These are phyloP conservation scores for Diversispora epigaea DNA, from an alignment of 192 early-diverging fungal species.

Conservation along the genomic window DNA sequence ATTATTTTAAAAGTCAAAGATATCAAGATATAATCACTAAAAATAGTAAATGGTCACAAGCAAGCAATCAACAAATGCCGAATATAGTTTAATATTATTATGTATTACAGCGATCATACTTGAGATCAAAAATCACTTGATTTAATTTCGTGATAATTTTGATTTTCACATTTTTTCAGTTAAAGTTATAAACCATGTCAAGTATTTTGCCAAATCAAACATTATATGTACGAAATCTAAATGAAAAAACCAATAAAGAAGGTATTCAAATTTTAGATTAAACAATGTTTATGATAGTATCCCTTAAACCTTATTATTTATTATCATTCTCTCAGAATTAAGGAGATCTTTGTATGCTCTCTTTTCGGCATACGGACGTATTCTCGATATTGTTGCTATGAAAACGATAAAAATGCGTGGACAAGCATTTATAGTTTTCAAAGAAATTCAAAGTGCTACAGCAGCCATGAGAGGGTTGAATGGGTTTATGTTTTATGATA, in stretches of 20 bases:
- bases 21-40: no score
- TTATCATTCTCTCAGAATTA: slow-evolving; percentile 52
- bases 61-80: no score
- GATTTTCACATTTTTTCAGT: background rate
- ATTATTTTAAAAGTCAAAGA: no score
- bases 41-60: no score
- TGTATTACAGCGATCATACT: no score
- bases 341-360: slow-evolving; percentile 72
- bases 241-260: slow-evolving; percentile 69
- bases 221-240: slow-evolving; percentile 78
- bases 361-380: slow-evolving; percentile 83
- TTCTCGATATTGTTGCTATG: slow-evolving; percentile 84
- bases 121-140: background rate
- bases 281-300: background rate
- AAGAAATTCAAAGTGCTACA: slow-evolving; percentile 81
- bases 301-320: background rate
- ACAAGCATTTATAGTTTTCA: slow-evolving; percentile 92
- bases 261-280: slow-evolving; percentile 51
- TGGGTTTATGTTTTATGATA: slow-evolving; percentile 84
- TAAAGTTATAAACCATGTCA: background rate
- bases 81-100: no score
- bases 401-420: slow-evolving; percentile 84
- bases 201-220: slow-evolving; percentile 69
- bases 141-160: background rate
- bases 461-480: slow-evolving; percentile 83